These are phyloP conservation scores for Zygosaccharomyces sapae DNA, from an alignment of 1,139 yeast genomes.

Conservation along the genomic window DNA sequence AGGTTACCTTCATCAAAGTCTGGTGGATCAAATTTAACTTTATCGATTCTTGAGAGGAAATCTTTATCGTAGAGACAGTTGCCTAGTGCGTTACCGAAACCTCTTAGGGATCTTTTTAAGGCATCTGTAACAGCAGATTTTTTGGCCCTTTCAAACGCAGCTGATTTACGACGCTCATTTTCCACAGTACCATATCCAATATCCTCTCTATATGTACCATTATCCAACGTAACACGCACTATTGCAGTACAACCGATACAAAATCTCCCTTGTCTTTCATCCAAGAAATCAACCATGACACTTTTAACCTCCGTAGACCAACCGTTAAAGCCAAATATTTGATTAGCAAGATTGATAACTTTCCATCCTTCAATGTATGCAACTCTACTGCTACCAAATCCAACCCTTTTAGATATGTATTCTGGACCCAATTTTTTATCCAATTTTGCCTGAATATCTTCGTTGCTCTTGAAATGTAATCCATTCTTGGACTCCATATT, in stretches of 20 bases:
- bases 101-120: slow-evolving; percentile 66
- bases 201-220: slow-evolving; percentile 77
- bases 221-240: slow-evolving; percentile 65
- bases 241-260: slow-evolving; percentile 67
- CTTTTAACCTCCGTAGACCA: slow-evolving; percentile 70
- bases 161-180: slow-evolving; percentile 63
- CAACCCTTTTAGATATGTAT: slow-evolving; percentile 75
- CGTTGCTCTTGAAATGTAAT: slow-evolving; percentile 19
- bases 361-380: slow-evolving; percentile 80
- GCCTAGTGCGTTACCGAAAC: slow-evolving; percentile 77
- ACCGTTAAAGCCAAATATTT: slow-evolving; percentile 75
- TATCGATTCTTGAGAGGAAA: slow-evolving; percentile 49
- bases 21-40: slow-evolving; percentile 47
- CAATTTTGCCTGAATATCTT: slow-evolving; percentile 40
- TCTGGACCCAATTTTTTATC: slow-evolving; percentile 83
- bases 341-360: slow-evolving; percentile 72
- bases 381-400: slow-evolving; percentile 65
- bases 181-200: slow-evolving; percentile 78
- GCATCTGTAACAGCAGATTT: slow-evolving; percentile 84
- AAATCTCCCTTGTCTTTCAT: slow-evolving; percentile 51
- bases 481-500: slow-evolving; percentile 28
- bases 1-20: slow-evolving; percentile 49
- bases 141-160: slow-evolving; percentile 76
- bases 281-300: slow-evolving; percentile 67
- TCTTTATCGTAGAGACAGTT: slow-evolving; percentile 74